Conservation (phyloP, 2,329 filamentous ascomycete genomes). For the Tolypocladium endophyticum region DNA sequence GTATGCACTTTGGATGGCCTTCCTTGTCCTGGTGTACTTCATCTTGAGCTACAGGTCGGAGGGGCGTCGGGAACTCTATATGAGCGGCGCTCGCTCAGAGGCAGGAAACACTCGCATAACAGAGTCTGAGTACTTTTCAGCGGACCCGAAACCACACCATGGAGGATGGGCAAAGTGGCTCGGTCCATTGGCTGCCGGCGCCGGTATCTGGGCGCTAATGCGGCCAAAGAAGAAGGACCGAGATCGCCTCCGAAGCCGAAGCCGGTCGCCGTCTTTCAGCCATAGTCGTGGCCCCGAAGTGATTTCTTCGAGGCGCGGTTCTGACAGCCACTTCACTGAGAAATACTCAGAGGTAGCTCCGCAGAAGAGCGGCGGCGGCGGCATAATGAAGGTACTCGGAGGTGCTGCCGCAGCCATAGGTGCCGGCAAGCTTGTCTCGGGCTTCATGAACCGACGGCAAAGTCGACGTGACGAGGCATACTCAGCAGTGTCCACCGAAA, state of each 20-base stretch:
- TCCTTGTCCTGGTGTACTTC: constrained; percentile 68
- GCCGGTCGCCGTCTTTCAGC: constrained; percentile 24
- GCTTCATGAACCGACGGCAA: constrained; percentile 43
- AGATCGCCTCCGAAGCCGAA: constrained; percentile 28
- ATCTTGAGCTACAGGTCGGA: constrained; percentile 62
- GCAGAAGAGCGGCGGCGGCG: constrained; percentile 30
- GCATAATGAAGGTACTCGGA: constrained; percentile 50
- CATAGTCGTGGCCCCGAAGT: constrained; percentile 35
- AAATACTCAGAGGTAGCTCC: constrained; percentile 45
- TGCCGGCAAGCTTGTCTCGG: constrained; percentile 50
- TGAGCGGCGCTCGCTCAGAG: constrained; percentile 46
- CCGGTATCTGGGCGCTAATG: constrained; percentile 36
- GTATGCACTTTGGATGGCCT: constrained; percentile 67
- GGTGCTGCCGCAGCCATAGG: constrained; percentile 52
- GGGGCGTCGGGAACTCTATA: constrained; percentile 42
- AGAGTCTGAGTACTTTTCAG: constrained; percentile 29
- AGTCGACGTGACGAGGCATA: constrained; percentile 47
- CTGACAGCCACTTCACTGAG: constrained; percentile 53
- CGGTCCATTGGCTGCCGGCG: constrained; percentile 41
- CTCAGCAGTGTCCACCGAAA: constrained; percentile 52
- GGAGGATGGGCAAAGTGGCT: constrained; percentile 32
- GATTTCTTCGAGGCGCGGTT: constrained; percentile 39
- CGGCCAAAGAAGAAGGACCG: constrained; percentile 32
- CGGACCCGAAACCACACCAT: constrained; percentile 19
- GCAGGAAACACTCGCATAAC: constrained; percentile 27